Conservation (phyloP, 2,329 filamentous ascomycete genomes). For the Paraphaeosphaeria minitans region DNA sequence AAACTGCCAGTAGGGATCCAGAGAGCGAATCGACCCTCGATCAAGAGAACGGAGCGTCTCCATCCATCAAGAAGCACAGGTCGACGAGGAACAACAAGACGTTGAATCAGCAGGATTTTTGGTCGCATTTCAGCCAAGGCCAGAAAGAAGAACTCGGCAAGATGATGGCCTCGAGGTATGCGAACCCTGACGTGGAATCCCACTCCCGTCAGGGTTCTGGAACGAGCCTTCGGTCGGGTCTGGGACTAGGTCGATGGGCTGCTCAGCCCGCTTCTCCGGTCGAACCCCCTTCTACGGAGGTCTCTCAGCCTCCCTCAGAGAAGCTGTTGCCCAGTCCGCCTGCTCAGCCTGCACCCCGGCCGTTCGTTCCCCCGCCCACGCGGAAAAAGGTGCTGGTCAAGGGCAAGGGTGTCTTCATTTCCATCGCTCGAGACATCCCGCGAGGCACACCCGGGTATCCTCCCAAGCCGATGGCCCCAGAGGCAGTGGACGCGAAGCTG, state of each 20-base stretch:
- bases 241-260: slow-evolving; percentile 23
- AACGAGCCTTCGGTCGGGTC: slow-evolving; percentile 23
- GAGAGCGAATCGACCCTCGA: slow-evolving; percentile 24
- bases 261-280: slow-evolving; percentile 30
- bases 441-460: slow-evolving; percentile 49
- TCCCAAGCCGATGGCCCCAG: slow-evolving; percentile 51
- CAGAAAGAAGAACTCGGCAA: slow-evolving; percentile 47
- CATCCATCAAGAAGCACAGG: slow-evolving; percentile 46
- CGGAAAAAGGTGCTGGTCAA: slow-evolving; percentile 54
- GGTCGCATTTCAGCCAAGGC: slow-evolving; percentile 49
- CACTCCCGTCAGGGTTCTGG: slow-evolving; percentile 40
- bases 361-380: slow-evolving; percentile 40
- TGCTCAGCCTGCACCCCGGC: slow-evolving; percentile 25
- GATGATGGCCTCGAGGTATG: slow-evolving; percentile 49
- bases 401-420: slow-evolving; percentile 53
- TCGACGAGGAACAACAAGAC: slow-evolving; percentile 53
- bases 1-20: slow-evolving; percentile 67
- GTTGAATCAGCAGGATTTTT: slow-evolving; percentile 57
- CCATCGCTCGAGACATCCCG: slow-evolving; percentile 51
- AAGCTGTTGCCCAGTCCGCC: slow-evolving; percentile 21
- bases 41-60: slow-evolving; percentile 10
- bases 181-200: slow-evolving; percentile 40
- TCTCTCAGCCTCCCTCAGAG: slow-evolving; percentile 26
- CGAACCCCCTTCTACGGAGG: slow-evolving; percentile 21
- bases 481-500: slow-evolving; percentile 66